Percentiles rank a stretch among this genome's conserved stretches.
Conservation (phyloP, 2,329 filamentous ascomycete species). For the Fusarium udum region DNA sequence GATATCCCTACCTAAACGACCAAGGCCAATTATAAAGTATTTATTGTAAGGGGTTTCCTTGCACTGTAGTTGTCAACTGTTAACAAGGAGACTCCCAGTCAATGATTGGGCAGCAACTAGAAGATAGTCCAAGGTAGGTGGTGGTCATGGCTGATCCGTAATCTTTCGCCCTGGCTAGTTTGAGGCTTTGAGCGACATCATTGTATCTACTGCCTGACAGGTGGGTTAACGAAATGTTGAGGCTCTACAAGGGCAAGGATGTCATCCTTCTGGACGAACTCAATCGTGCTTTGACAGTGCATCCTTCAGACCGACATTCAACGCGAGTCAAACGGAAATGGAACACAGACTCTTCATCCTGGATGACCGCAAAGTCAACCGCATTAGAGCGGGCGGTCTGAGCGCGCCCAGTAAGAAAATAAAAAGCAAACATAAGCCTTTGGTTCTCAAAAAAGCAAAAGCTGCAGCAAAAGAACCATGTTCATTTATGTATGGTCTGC, state of each 20-base stretch:
- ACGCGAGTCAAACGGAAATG: constrained; percentile 24
- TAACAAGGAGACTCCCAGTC: not conserved
- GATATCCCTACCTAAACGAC: not conserved
- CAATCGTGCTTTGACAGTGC: not conserved
- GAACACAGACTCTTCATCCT: not conserved
- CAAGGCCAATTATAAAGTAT: not conserved
- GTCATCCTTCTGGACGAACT: not conserved
- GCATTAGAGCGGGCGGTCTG: constrained; percentile 23
- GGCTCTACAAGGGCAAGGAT: not conserved
- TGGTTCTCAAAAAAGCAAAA: constrained; percentile 36
- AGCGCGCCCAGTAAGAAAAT: constrained; percentile 15
- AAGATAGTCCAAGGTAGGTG: not conserved
- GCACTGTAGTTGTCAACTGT: not conserved
- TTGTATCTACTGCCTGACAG: not conserved
- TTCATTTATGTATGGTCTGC: constrained; percentile 31
- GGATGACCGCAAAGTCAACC: not conserved
- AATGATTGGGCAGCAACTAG: not conserved
- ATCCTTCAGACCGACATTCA: constrained; percentile 22
- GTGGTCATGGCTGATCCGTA: not conserved
- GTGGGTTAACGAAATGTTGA: not conserved
- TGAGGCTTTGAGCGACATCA: not conserved
- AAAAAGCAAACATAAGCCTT: constrained; percentile 31
- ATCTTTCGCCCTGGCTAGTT: not conserved
- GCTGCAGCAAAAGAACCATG: constrained; percentile 32
- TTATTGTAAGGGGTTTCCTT: not conserved